phyloP scores from a whole-genome alignment of 805 yeast genomes.

The Pichia rugopelliculosa region DNA sequence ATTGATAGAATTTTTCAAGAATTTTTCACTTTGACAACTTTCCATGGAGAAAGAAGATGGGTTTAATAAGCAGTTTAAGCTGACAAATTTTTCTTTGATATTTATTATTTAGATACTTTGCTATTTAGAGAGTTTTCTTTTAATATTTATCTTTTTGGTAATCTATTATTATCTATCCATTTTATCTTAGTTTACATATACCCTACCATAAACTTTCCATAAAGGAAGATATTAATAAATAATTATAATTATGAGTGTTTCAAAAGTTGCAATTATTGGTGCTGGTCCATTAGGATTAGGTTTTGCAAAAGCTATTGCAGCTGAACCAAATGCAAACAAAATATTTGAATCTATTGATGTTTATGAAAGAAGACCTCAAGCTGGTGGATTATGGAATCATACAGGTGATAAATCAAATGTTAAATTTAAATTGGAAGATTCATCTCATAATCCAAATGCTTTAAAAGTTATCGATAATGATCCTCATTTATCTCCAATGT shows the following conservation, averaged over 20 bases:
- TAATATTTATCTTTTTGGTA: too few species aligned
- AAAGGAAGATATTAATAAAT: not conserved
- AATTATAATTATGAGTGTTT: conserved; percentile 1
- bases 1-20: not conserved
- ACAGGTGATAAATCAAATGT: conserved; percentile 23
- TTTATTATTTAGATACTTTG: not conserved
- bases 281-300: conserved; percentile 32
- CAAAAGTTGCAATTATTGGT: conserved; percentile 27
- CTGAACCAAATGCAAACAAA: conserved; percentile 24
- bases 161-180: too few species aligned
- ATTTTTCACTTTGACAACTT: not conserved
- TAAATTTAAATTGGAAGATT: conserved; percentile 12
- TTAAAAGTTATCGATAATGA: conserved; percentile 15
- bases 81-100: not conserved
- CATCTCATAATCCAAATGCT: conserved; percentile 11
- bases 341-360: conserved; percentile 22
- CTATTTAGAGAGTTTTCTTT: too few species aligned
- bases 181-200: not conserved
- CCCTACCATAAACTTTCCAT: not conserved
- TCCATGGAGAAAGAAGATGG: not conserved
- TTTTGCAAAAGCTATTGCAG: conserved; percentile 27
- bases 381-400: conserved; percentile 31
- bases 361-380: conserved; percentile 24
- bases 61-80: not conserved
- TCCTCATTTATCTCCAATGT: conserved; percentile 28